Evolutionary conservation across 768 basidiomycete genomes (phyloP), one percentile per base, ranked within the genome.

Genomic region (Boletus vermiculosoides): DNA sequence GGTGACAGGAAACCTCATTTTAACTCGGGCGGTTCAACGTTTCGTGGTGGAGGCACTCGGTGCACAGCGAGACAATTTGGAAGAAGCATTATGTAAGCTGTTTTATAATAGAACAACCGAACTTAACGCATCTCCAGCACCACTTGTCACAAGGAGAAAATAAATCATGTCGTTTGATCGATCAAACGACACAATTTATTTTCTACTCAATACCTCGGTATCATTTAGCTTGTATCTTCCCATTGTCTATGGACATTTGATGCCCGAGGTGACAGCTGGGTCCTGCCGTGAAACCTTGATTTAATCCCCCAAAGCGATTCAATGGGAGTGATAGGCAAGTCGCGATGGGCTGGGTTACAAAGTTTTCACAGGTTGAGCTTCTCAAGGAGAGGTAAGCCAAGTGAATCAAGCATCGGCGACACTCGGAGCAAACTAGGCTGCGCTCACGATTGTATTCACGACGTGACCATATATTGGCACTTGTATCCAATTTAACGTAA

Each of bases 401-500:
- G 5, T 20, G n/a, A 11, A 20, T 1, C 11, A 50, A 42, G 10
- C 4, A 13, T 7, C 7, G 33, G 22, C 6, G 5, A 40, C 48
- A 25, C 11, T 46, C 18, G 10, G 22, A 25, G 25, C 5, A 18
- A 18, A 49, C 18, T 10, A 25, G n/a, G 4, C 37, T 15, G 28
- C 18, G 5, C 6, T n/a, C 18, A 15, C 2, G 6, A 33, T 39
- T 13, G 18, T 22, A 40, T 50, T 34, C 4, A 31, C 10, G 25
- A 55, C 30, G 6, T 15, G 20, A 59, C 36, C 47, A 28, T 55
- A 45, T 54, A 63, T 40, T 20, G 33, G 25, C 36, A 54, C 25
- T 40, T 46, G 55, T 56, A 55, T 61, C 57, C 59, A 47, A 39
- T 51, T 22, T 67, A 68, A 61, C 68, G 63, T 69, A 69, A 61